Percentiles rank a stretch among this genome's conserved stretches.
Conservation (phyloP, 1,284 basidiomycete species). For the Moniliophthora roreri region DNA sequence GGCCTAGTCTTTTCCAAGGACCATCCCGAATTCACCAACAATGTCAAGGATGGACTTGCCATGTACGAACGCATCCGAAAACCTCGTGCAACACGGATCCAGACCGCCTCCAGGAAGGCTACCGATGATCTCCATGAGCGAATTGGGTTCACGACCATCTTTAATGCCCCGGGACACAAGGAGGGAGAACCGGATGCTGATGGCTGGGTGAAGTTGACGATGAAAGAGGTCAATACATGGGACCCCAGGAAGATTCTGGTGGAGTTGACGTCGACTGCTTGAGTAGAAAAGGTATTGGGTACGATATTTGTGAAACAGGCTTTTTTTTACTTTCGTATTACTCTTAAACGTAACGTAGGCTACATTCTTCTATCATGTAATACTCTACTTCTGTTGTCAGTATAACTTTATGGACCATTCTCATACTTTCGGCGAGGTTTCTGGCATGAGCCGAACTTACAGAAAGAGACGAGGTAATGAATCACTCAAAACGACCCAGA, state of each 20-base stretch:
- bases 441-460: too few relatives aligned
- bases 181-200: background rate
- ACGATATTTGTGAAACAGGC: too few relatives aligned
- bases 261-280: background rate
- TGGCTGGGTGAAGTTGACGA: conserved; percentile 3
- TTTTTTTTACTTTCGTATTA: too few relatives aligned
- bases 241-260: background rate
- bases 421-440: too few relatives aligned
- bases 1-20: conserved; percentile 30
- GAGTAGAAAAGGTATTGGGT: background rate
- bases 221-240: conserved; percentile 5
- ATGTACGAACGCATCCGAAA: conserved; percentile 30
- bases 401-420: too few relatives aligned
- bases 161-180: background rate
- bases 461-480: too few relatives aligned
- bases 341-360: too few relatives aligned
- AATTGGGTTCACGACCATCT: conserved; percentile 28
- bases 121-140: conserved; percentile 30
- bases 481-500: too few relatives aligned
- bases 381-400: too few relatives aligned
- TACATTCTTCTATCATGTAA: too few relatives aligned
- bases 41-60: conserved; percentile 23
- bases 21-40: conserved; percentile 24
- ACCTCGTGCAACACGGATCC: conserved; percentile 29
- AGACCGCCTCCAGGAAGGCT: conserved; percentile 24